phyloP scores from a whole-genome alignment of 2,329 filamentous ascomycete species.

The Cladosporium sp. region DNA sequence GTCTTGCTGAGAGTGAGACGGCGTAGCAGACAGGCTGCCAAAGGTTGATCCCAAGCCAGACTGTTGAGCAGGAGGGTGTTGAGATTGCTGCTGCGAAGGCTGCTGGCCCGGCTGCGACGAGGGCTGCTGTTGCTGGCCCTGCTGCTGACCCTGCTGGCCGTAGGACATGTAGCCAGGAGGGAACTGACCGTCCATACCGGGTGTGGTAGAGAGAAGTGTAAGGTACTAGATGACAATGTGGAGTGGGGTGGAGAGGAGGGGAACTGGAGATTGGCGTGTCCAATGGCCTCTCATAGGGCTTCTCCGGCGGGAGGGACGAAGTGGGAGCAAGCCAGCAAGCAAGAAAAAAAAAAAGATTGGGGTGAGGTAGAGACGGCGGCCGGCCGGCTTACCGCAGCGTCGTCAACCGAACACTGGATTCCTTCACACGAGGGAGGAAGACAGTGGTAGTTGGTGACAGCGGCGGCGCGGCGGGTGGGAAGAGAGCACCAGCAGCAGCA shows the following conservation, averaged over 20 bases:
- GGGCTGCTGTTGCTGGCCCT: conserved; percentile 20
- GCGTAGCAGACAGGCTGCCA: conserved; percentile 24
- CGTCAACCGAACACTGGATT: conserved; percentile 7
- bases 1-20: conserved; percentile 18
- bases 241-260: conserved; percentile 16
- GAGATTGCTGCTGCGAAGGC: conserved; percentile 20
- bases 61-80: conserved; percentile 17
- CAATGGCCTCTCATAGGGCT: conserved; percentile 16
- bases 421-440: conserved; percentile 5
- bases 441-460: conserved; percentile 2
- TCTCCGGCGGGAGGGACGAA: conserved; percentile 9
- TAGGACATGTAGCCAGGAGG: conserved; percentile 26
- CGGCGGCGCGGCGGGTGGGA: conserved; percentile 1
- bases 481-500: neutral
- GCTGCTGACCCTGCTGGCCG: conserved; percentile 18
- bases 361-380: conserved; percentile 2
- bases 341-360: neutral
- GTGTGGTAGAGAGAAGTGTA: conserved; percentile 10
- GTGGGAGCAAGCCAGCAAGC: too few species aligned
- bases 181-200: conserved; percentile 25
- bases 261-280: conserved; percentile 15
- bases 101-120: conserved; percentile 19
- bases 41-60: conserved; percentile 19
- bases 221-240: conserved; percentile 11
- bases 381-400: conserved; percentile 12